A percentile compares a stretch with the other conserved stretches of the same genome.
These are phyloP conservation scores for Aspergillus steynii DNA, from an alignment of 495 filamentous ascomycete species.

Conservation along the genomic window DNA sequence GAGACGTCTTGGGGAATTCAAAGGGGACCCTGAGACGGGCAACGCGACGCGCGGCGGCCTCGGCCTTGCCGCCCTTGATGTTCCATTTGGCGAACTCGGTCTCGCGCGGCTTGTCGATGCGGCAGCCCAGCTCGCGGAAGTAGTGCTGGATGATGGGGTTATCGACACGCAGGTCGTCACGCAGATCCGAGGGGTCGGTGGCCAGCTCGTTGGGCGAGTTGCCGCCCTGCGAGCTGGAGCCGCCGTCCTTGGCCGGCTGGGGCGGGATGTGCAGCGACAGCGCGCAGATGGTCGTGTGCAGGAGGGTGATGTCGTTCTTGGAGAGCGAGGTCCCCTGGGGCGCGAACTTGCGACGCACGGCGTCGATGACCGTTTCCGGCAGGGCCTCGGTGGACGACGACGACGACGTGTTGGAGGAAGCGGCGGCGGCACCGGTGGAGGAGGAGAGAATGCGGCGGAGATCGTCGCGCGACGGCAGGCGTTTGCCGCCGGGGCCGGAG, in stretches of 20 bases:
- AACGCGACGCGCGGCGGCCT: conserved; percentile 58
- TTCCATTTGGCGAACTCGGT: conserved; percentile 43
- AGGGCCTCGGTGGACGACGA: conserved; percentile 25
- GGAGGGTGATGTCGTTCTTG: conserved; percentile 61
- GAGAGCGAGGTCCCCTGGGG: conserved; percentile 55
- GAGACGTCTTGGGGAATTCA: conserved; percentile 70
- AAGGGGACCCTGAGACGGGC: conserved; percentile 77
- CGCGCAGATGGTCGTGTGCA: conserved; percentile 69
- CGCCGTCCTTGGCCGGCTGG: conserved; percentile 38
- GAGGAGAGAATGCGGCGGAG: conserved; percentile 43
- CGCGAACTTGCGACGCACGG: conserved; percentile 68
- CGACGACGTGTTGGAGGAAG: conserved; percentile 8
- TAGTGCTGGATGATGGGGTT: conserved; percentile 59
- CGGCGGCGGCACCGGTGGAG: conserved; percentile 23
- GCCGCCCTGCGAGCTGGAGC: conserved; percentile 46
- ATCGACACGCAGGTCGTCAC: conserved; percentile 77
- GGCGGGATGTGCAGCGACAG: conserved; percentile 56
- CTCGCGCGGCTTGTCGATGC: conserved; percentile 42
- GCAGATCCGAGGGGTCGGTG: conserved; percentile 73
- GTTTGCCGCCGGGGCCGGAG: conserved; percentile 35
- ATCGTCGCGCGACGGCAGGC: conserved; percentile 41
- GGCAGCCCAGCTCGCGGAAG: conserved; percentile 81
- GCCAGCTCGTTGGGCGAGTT: conserved; percentile 73
- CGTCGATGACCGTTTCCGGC: conserved; percentile 65
- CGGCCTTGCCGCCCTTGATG: conserved; percentile 57